A percentile compares a stretch with the other conserved stretches of the same genome.
phyloP scores from a whole-genome alignment of 805 yeast species.

The Monosporozyma aquatica region DNA sequence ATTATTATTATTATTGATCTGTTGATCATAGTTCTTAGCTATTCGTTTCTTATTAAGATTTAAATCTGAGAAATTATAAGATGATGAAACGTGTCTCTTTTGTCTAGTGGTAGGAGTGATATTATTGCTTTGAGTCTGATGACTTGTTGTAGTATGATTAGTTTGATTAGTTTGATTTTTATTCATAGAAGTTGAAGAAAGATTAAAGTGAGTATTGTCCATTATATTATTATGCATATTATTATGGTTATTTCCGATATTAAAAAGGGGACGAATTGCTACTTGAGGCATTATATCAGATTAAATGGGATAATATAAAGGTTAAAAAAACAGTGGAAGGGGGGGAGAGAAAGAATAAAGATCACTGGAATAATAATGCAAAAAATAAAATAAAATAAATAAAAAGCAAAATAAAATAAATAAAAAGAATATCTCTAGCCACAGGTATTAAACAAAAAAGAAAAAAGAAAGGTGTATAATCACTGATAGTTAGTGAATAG shows the following conservation, averaged over 20 bases:
- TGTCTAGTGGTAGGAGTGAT: constrained; percentile 9
- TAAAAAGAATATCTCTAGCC: neutral
- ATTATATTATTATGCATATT: neutral
- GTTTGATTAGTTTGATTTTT: neutral
- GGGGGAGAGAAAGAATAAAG: neutral
- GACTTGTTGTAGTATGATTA: neutral
- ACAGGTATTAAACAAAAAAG: no score
- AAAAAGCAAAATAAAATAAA: neutral
- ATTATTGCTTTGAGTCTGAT: neutral
- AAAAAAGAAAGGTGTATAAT: no score
- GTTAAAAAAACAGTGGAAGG: neutral
- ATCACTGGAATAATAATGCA: no score
- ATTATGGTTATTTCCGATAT: constrained; percentile 1
- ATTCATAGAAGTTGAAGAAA: neutral
- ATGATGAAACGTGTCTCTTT: constrained; percentile 21
- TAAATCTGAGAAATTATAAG: constrained; percentile 12
- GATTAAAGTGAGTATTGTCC: neutral
- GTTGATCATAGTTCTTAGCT: constrained; percentile 8
- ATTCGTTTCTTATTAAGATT: constrained; percentile 18
- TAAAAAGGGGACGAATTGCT: constrained; percentile 1
- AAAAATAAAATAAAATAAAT: no score
- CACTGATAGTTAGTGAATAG: no score
- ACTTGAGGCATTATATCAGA: constrained; percentile 4
- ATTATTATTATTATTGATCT: constrained; percentile 2
- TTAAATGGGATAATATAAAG: no score